Evolutionary conservation across 257 asterid species (phyloP).

Genomic region (Mitragyna speciosa): DNA sequence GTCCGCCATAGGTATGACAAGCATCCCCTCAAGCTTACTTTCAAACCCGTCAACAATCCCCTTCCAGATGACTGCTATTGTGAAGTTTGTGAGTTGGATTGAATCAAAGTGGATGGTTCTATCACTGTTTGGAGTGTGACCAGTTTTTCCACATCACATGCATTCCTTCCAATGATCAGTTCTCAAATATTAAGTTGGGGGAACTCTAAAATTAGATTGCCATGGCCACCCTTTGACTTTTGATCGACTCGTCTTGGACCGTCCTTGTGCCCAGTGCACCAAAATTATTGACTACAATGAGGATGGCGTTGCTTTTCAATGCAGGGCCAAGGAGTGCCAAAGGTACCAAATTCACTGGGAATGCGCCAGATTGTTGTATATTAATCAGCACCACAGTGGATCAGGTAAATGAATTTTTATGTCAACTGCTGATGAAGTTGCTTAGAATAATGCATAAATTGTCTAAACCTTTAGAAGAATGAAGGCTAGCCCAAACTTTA

Average conservation of each 20-base stretch:
- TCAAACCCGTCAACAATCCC: not conserved
- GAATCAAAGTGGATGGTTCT: not conserved
- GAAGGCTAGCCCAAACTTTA: no score
- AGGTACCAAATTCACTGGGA: not conserved
- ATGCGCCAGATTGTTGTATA: not conserved
- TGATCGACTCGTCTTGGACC: not conserved
- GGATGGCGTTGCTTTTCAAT: not conserved
- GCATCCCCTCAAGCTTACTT: not conserved
- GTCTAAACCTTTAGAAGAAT: no score
- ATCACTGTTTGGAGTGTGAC: not conserved
- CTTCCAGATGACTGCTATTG: not conserved
- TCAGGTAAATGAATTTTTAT: no score
- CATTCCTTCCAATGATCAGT: not conserved
- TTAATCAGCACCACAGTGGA: not conserved
- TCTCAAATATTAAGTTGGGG: not conserved
- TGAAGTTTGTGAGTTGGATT: slow-evolving; percentile 1
- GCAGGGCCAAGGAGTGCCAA: not conserved
- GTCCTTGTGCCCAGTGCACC: not conserved
- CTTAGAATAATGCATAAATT: no score
- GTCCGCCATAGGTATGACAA: not conserved
- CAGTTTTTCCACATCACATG: not conserved
- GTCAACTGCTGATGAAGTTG: no score
- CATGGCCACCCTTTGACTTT: slow-evolving; percentile 5
- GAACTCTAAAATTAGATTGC: not conserved
- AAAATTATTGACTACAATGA: not conserved